phyloP scores from a whole-genome alignment of 306 rosid species.

The Sphenostylis stenocarpa region DNA sequence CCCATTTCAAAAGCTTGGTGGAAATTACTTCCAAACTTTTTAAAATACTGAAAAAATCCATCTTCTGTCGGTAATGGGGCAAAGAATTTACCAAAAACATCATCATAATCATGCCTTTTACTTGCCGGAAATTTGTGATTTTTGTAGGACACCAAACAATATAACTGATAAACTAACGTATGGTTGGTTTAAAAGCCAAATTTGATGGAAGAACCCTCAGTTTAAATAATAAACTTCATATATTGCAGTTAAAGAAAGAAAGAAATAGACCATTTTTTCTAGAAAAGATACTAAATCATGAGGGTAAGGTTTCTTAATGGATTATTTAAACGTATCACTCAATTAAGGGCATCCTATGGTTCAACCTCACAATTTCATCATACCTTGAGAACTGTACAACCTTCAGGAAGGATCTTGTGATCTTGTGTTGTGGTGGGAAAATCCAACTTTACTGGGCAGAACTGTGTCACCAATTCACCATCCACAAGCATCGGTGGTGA shows the following conservation, averaged over 20 bases:
- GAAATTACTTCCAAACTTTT: constrained; percentile 9
- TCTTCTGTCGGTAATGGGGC: constrained; percentile 12
- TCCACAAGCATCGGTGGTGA: neutral
- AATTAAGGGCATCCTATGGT: neutral
- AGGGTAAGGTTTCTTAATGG: neutral
- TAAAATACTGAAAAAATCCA: constrained; percentile 11
- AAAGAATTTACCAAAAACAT: constrained; percentile 16
- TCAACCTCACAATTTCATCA: neutral
- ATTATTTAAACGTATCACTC: neutral
- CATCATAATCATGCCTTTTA: neutral
- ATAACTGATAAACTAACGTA: neutral
- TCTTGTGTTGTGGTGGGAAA: neutral
- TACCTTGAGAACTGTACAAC: neutral
- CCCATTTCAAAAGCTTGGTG: constrained; percentile 21
- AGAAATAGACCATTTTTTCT: neutral
- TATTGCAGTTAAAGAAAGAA: neutral
- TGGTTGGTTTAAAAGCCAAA: constrained; percentile 2
- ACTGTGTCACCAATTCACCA: neutral
- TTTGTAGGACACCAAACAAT: constrained; percentile 4
- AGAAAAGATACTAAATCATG: neutral
- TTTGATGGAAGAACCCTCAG: neutral
- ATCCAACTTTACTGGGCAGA: neutral
- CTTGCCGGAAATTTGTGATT: neutral
- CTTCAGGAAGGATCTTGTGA: neutral
- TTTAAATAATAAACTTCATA: neutral